A percentile compares a stretch with the other conserved stretches of the same genome.
Conservation (phyloP, 2,329 filamentous ascomycete species). For the Pseudogymnoascus sp. region DNA sequence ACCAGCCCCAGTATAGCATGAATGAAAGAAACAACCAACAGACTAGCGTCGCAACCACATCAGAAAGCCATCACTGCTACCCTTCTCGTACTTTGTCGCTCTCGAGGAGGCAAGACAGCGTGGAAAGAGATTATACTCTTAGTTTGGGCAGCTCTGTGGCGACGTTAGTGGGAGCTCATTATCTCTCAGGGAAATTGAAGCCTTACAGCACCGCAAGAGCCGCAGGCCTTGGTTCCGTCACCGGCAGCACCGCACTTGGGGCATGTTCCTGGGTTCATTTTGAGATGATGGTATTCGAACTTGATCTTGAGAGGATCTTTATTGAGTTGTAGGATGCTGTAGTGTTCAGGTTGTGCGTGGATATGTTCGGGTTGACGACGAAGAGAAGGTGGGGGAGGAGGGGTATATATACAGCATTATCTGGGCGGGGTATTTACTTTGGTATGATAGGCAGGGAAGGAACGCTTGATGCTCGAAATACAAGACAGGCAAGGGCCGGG, state of each 20-base stretch:
- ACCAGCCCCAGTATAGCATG: not conserved
- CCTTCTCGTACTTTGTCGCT: conserved; percentile 31
- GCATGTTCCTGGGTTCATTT: conserved; percentile 10
- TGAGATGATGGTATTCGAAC: not conserved
- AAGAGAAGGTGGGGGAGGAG: conserved; percentile 2
- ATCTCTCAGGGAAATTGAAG: not conserved
- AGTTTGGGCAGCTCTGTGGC: conserved; percentile 11
- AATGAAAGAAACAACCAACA: not conserved
- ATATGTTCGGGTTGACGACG: not conserved
- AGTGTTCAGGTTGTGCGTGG: conserved; percentile 1
- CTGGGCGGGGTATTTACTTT: conserved; percentile 7
- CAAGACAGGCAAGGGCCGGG: not conserved
- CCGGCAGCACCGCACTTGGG: conserved; percentile 9
- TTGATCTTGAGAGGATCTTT: not conserved
- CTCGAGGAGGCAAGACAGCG: not conserved
- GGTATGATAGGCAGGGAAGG: conserved; percentile 11
- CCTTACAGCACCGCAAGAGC: conserved; percentile 11
- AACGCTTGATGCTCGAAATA: conserved; percentile 1
- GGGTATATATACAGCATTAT: not conserved
- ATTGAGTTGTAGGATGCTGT: not conserved
- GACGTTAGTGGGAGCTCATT: not conserved
- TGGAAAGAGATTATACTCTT: conserved; percentile 5
- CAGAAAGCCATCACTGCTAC: conserved; percentile 15
- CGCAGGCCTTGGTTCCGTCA: conserved; percentile 8
- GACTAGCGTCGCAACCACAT: not conserved